Percentiles rank a stretch among this genome's conserved stretches.
Evolutionary conservation across 164 flowering plant species (phyloP).

Genomic region (Echeveria elegans): DNA sequence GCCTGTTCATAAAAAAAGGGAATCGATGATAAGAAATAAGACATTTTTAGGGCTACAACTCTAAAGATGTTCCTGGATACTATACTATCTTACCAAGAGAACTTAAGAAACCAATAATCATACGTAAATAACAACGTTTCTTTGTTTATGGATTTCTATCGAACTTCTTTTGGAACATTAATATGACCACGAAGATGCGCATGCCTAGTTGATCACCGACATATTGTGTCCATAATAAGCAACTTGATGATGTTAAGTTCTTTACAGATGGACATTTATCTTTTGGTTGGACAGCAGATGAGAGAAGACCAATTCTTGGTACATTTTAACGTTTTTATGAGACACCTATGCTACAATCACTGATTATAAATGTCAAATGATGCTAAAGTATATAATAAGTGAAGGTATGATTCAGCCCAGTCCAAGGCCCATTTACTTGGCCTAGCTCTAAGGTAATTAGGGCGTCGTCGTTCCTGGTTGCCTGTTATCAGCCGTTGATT

Average conservation of each 20-base stretch:
- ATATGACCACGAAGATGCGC: neutral
- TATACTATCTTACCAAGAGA: neutral
- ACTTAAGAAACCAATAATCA: neutral
- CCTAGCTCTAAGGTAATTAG: too few species aligned
- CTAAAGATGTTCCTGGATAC: too few species aligned
- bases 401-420: too few species aligned
- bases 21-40: neutral
- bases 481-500: too few species aligned
- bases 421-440: too few species aligned
- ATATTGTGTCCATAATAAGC: neutral
- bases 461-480: too few species aligned
- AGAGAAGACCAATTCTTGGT: neutral
- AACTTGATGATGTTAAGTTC: conserved; percentile 6
- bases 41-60: too few species aligned
- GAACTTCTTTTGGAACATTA: neutral
- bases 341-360: too few species aligned
- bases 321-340: too few species aligned
- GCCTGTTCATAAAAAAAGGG: neutral
- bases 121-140: neutral
- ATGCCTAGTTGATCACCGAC: neutral
- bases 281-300: neutral
- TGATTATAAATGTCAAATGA: too few species aligned
- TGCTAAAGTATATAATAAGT: too few species aligned
- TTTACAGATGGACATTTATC: neutral
- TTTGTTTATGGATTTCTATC: neutral